These are phyloP conservation scores for Leucaena leucocephala DNA, from an alignment of 306 rosid genomes.

Conservation along the genomic window DNA sequence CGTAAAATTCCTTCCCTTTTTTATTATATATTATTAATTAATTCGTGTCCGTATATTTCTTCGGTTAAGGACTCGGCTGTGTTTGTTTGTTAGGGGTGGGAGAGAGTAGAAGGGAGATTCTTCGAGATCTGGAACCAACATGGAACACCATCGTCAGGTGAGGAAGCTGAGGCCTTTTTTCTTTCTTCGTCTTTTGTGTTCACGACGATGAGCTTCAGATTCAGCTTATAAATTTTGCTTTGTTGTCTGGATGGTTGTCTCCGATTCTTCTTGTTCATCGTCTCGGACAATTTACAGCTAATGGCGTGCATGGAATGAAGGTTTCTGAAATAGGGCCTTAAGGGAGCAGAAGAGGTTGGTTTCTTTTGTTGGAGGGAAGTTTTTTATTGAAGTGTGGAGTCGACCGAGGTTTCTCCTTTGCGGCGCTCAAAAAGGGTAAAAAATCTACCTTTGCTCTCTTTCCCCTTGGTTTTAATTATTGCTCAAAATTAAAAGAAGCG, in stretches of 20 bases:
- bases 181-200: background rate
- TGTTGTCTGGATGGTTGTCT: background rate
- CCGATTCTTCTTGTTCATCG: background rate
- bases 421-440: conserved; percentile 41
- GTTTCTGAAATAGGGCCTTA: conserved; percentile 2
- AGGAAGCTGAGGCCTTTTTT: background rate
- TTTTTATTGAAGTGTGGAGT: conserved; percentile 5
- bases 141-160: background rate
- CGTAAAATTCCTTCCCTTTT: conserved; percentile 3
- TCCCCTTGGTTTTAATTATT: conserved; percentile 23
- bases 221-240: background rate
- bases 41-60: background rate
- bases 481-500: conserved; percentile 28
- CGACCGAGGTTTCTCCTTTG: background rate
- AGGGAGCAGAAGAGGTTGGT: background rate
- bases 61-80: background rate
- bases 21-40: background rate
- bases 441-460: background rate
- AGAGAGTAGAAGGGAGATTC: background rate
- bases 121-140: background rate
- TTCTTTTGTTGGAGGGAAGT: background rate
- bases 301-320: conserved; percentile 1
- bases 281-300: background rate
- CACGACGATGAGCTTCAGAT: background rate
- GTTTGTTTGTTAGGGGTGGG: background rate